These are phyloP conservation scores for Eleusine indica DNA, from an alignment of 176 grass and related monocot species.

Conservation along the genomic window DNA sequence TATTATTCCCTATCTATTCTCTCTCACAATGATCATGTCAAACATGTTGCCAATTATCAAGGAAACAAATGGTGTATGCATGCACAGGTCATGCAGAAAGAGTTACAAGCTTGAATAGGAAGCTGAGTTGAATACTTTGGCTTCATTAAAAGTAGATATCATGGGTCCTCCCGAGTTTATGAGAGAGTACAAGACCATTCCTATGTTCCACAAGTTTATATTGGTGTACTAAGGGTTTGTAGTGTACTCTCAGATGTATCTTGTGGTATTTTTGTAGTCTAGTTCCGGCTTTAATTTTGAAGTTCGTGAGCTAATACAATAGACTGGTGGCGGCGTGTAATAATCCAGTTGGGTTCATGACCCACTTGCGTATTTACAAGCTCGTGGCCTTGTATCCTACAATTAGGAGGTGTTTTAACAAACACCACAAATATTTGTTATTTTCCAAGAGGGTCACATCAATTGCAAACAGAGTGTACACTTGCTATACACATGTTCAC, in stretches of 20 bases:
- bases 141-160: not conserved
- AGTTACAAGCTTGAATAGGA: not conserved
- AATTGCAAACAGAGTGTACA: no score
- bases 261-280: no score
- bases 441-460: no score
- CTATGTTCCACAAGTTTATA: not conserved
- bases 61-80: not conserved
- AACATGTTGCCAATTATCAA: not conserved
- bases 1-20: no score
- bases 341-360: not conserved
- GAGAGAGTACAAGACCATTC: not conserved
- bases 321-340: not conserved
- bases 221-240: not conserved
- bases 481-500: no score
- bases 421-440: no score
- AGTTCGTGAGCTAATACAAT: not conserved
- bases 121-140: not conserved
- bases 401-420: no score
- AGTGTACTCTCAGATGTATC: not conserved
- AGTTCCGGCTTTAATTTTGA: not conserved
- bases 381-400: no score
- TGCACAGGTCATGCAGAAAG: not conserved
- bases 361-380: not conserved
- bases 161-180: not conserved
- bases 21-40: not conserved